Evolutionary conservation across 2,329 filamentous ascomycete genomes (phyloP).

Genomic region (Boeremia lycopersici): DNA sequence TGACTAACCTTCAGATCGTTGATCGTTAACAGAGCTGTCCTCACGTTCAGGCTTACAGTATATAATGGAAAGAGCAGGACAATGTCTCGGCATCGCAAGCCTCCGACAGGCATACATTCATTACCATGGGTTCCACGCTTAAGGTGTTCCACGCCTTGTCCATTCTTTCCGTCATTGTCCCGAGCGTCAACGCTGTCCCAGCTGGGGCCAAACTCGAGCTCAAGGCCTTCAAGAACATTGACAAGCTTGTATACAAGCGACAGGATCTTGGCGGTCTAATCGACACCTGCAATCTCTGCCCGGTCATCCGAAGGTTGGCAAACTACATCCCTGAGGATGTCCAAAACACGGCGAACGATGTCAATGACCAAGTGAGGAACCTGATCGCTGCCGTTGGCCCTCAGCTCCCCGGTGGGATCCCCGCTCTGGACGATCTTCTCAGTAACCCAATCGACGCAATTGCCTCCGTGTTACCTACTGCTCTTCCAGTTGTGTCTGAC

Average conservation of each 20-base stretch:
- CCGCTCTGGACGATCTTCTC: slow-evolving; percentile 12
- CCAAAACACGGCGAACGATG: slow-evolving; percentile 12
- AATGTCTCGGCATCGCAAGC: slow-evolving; percentile 15
- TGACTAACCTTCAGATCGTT: neutral
- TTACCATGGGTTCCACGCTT: slow-evolving; percentile 16
- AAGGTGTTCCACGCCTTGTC: slow-evolving; percentile 18
- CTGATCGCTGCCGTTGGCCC: slow-evolving; percentile 16
- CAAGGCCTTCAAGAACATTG: slow-evolving; percentile 11
- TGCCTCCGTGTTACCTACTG: neutral
- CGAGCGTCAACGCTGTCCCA: slow-evolving; percentile 10
- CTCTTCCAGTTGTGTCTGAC: neutral
- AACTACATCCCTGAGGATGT: slow-evolving; percentile 12
- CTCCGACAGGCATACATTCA: slow-evolving; percentile 15
- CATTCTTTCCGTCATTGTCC: slow-evolving; percentile 13
- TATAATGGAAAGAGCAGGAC: slow-evolving; percentile 14
- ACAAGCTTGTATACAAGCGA: slow-evolving; percentile 15
- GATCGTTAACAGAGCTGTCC: neutral
- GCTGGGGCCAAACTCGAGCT: slow-evolving; percentile 13
- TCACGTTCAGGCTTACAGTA: neutral
- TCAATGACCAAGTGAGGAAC: slow-evolving; percentile 18
- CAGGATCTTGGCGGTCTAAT: slow-evolving; percentile 8
- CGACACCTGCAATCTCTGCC: slow-evolving; percentile 21
- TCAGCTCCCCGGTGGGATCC: slow-evolving; percentile 13
- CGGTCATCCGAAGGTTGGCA: slow-evolving; percentile 15
- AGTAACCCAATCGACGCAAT: neutral